These are phyloP conservation scores for Botrytis aclada DNA, from an alignment of 2,329 filamentous ascomycete genomes.

Conservation along the genomic window DNA sequence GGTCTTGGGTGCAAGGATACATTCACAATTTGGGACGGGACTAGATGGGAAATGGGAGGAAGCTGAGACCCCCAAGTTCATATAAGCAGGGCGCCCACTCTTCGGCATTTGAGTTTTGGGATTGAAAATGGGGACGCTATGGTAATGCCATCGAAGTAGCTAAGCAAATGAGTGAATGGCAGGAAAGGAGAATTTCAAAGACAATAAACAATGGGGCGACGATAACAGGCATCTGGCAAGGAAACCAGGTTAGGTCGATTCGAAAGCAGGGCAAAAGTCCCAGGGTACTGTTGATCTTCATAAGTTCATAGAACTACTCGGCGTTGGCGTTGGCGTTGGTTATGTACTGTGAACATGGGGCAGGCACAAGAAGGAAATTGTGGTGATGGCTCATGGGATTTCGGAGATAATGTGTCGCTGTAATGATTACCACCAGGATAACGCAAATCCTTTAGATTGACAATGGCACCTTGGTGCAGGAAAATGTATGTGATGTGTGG, in stretches of 20 bases:
- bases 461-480: neutral
- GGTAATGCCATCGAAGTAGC: neutral
- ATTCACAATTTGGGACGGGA: neutral
- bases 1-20: neutral
- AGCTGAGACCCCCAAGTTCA: conserved; percentile 7
- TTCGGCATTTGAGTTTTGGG: conserved; percentile 4
- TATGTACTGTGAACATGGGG: neutral
- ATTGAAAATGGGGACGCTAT: neutral
- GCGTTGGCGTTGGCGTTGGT: conserved; percentile 1
- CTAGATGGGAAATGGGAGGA: neutral
- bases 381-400: neutral
- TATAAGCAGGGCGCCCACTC: conserved; percentile 6
- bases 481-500: neutral
- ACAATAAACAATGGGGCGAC: neutral
- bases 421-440: conserved; percentile 12
- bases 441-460: neutral
- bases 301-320: conserved; percentile 2
- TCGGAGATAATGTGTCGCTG: neutral
- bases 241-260: neutral
- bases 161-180: neutral
- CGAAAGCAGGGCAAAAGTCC: neutral
- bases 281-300: conserved; percentile 8
- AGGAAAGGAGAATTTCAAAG: conserved; percentile 4
- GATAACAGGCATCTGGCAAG: neutral
- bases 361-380: neutral